Percentiles rank a stretch among this genome's conserved stretches.
Evolutionary conservation across 2,329 filamentous ascomycete species (phyloP).

Genomic region (Knoxdaviesia capensis): DNA sequence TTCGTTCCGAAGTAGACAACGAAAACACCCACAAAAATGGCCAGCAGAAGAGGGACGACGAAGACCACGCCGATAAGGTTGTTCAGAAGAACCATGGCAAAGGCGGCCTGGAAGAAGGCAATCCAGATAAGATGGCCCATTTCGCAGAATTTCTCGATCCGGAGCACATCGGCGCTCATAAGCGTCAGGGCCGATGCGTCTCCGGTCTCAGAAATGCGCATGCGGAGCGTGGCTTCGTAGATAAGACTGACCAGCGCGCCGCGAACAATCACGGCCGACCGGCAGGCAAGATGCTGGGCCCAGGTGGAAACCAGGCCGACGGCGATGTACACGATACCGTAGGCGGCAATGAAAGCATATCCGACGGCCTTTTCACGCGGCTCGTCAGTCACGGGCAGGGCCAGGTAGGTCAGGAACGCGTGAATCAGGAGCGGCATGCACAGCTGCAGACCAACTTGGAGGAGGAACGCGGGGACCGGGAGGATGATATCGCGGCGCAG

Average conservation of each 20-base stretch:
- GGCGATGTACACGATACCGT: conserved; percentile 17
- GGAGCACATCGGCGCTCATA: conserved; percentile 26
- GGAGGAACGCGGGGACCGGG: conserved; percentile 16
- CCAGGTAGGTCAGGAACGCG: conserved; percentile 14
- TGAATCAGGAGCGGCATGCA: conserved; percentile 23
- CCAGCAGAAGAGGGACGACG: conserved; percentile 19
- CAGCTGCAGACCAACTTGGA: conserved; percentile 18
- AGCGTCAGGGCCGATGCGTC: conserved; percentile 22
- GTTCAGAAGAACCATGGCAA: conserved; percentile 26
- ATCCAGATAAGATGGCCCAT: conserved; percentile 21
- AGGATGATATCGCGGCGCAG: conserved; percentile 13
- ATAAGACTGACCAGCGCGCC: conserved; percentile 13
- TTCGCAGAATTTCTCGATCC: conserved; percentile 14
- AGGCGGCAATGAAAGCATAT: conserved; percentile 22
- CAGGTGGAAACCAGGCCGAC: conserved; percentile 18
- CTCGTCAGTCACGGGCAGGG: conserved; percentile 5
- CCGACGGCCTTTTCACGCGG: conserved; percentile 7
- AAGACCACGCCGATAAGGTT: conserved; percentile 25
- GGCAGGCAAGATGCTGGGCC: conserved; percentile 19
- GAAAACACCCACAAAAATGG: conserved; percentile 3
- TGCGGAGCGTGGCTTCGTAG: conserved; percentile 13
- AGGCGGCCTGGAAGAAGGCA: conserved; percentile 17
- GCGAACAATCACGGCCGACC: conserved; percentile 13
- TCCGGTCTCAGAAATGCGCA: conserved; percentile 13
- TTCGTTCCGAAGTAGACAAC: conserved; percentile 1